Conservation (phyloP, 805 yeast genomes). For the Cyberlindnera euphorbiiphila region DNA sequence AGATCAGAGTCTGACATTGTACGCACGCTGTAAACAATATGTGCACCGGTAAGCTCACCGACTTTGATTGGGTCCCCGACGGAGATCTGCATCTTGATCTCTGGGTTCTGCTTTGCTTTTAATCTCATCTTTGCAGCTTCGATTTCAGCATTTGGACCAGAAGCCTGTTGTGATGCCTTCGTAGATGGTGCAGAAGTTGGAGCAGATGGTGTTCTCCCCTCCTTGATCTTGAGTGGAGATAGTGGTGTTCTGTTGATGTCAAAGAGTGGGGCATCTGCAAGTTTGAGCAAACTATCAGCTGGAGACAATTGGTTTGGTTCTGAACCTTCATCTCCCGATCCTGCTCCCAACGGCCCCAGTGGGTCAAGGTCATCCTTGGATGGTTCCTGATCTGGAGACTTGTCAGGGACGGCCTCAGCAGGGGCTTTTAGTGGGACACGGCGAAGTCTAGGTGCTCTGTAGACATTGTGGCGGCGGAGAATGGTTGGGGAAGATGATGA, state of each 20-base stretch:
- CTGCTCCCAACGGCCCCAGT: conserved; percentile 30
- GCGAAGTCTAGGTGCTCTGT: conserved; percentile 45
- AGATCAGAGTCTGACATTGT: conserved; percentile 43
- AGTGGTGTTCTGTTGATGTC: conserved; percentile 34
- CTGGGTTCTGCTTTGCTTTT: conserved; percentile 14
- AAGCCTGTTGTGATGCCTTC: neutral
- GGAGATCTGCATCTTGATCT: conserved; percentile 48
- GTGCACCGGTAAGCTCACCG: conserved; percentile 85
- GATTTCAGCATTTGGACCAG: conserved; percentile 2
- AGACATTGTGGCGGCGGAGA: conserved; percentile 40
- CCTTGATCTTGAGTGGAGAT: conserved; percentile 21
- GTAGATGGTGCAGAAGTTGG: conserved; percentile 8
- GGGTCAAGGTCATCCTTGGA: conserved; percentile 30
- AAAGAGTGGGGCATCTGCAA: conserved; percentile 53
- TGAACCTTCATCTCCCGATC: conserved; percentile 30
- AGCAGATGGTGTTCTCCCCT: conserved; percentile 3
- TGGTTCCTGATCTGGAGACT: conserved; percentile 14
- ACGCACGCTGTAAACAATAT: conserved; percentile 79
- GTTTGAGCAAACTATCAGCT: conserved; percentile 37
- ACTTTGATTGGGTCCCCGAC: conserved; percentile 92
- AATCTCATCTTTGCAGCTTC: conserved; percentile 15
- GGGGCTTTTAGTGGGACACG: conserved; percentile 29
- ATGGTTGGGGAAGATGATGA: conserved; percentile 34
- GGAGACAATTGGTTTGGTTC: conserved; percentile 28
- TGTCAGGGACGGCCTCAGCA: conserved; percentile 2